Conservation (phyloP, 164 flowering plant species). For the Macadamia tetraphylla region DNA sequence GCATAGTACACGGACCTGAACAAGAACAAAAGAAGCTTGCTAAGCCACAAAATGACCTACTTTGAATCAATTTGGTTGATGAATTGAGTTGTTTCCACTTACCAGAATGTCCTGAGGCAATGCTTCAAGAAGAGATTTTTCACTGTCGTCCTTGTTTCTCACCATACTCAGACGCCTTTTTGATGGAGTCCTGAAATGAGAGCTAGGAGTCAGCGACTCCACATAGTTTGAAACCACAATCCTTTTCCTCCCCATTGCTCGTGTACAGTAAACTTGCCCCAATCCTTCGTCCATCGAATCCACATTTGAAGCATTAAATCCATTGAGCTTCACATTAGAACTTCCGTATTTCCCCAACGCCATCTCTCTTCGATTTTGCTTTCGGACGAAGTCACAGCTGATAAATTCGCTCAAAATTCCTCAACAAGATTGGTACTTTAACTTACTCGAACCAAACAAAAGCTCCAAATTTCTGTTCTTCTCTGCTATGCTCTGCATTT, state of each 20-base stretch:
- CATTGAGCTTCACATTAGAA: neutral
- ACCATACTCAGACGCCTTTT: slow-evolving; percentile 21
- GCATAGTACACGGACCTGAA: slow-evolving; percentile 59
- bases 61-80: neutral
- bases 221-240: slow-evolving; percentile 24
- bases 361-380: neutral
- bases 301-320: neutral
- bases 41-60: neutral
- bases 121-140: slow-evolving; percentile 37
- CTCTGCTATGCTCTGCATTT: no score
- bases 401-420: neutral
- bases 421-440: no score
- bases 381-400: neutral
- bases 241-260: slow-evolving; percentile 55
- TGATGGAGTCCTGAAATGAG: slow-evolving; percentile 18
- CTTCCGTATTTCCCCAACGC: slow-evolving; percentile 2
- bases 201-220: slow-evolving; percentile 8
- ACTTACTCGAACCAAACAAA: no score
- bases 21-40: neutral
- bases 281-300: neutral
- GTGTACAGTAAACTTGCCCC: slow-evolving; percentile 11
- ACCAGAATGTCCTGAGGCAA: slow-evolving; percentile 73
- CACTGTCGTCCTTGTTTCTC: slow-evolving; percentile 6
- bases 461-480: no score
- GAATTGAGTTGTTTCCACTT: slow-evolving; percentile 4